A percentile compares a stretch with the other conserved stretches of the same genome.
phyloP scores from a whole-genome alignment of 768 basidiomycete genomes.

The Auricularia sp. region DNA sequence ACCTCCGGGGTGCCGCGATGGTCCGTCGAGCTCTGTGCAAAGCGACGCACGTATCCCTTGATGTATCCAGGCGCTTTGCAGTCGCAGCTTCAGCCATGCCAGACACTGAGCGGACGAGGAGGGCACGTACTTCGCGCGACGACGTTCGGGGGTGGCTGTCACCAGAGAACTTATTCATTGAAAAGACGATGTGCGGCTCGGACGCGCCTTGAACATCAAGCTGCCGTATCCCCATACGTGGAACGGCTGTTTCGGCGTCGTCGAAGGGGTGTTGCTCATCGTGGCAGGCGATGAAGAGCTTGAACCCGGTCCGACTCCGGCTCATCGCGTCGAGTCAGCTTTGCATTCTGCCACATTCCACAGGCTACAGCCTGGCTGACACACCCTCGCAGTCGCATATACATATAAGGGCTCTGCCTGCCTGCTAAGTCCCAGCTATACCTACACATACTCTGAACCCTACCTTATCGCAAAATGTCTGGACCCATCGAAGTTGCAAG shows the following conservation, averaged over 20 bases:
- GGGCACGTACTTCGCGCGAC: conserved; percentile 46
- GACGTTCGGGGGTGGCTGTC: conserved; percentile 75
- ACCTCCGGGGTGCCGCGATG: conserved; percentile 87
- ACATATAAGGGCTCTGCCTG: no score
- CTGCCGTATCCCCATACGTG: background rate
- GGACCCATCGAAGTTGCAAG: background rate
- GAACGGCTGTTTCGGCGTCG: no score
- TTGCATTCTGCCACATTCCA: no score
- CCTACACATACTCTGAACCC: background rate
- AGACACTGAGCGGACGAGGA: background rate
- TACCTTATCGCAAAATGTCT: background rate
- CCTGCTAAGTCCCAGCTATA: no score
- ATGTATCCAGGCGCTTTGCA: conserved; percentile 64
- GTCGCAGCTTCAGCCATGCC: background rate
- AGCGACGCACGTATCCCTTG: conserved; percentile 83
- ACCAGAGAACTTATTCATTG: conserved; percentile 17
- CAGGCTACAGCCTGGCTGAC: no score
- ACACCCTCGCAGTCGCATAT: no score
- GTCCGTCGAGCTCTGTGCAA: conserved; percentile 87
- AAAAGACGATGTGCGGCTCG: conserved; percentile 65
- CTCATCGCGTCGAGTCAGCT: no score
- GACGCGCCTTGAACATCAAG: background rate
- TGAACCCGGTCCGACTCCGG: no score
- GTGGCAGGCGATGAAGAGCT: no score
- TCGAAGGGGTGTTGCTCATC: no score